Evolutionary conservation across 345 rosid species (phyloP), one percentile per base, ranked within the genome.

Genomic region (Camelina neglecta): DNA sequence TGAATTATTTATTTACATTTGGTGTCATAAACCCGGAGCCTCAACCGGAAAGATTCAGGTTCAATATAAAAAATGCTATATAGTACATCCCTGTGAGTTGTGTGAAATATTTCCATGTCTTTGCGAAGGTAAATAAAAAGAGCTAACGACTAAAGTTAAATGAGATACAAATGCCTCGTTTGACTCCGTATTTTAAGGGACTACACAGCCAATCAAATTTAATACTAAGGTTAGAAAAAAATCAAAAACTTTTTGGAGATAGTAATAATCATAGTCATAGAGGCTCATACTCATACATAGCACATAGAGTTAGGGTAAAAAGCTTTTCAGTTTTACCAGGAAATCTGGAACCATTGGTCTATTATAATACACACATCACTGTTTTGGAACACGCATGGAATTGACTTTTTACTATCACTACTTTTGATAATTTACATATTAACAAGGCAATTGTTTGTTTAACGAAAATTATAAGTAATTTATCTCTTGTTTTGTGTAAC

Each of bases 301-400:
- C 31, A 29, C 65, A 54, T 63, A 70, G 69, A 7, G 59, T 1
- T 62, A 70, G 75, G 48, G 60, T 76, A 62, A 54, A 61, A 70
- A 7, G 71, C 58, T 63, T 35, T 50, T 51, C 38, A 41, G 63
- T 10, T 50, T 69, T 55, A 76, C 71, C 75, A 63, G 71, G n/a
- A 63, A 63, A 70, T 58, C 65, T 63, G 80, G 80, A 70, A 69
- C 80, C 80, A 70, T 16, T 70, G 75, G 75, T 70, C 44, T 47
- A 16, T 68, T 8, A 63, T 60, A 36, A 18, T 24, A 44, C 65
- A 45, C 65, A 60, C n/a, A 73, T 31, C 41, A 56, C 41, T 63
- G 56, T 65, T 65, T 65, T 73, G 33, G 70, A 44, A 47, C 50
- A 45, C 29, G 59, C 75, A 69, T 50, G 53, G 44, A 42, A 51